Base-by-base conservation (phyloP, 768 basidiomycete genomes). In the Hypholoma sublateritium region DNA sequence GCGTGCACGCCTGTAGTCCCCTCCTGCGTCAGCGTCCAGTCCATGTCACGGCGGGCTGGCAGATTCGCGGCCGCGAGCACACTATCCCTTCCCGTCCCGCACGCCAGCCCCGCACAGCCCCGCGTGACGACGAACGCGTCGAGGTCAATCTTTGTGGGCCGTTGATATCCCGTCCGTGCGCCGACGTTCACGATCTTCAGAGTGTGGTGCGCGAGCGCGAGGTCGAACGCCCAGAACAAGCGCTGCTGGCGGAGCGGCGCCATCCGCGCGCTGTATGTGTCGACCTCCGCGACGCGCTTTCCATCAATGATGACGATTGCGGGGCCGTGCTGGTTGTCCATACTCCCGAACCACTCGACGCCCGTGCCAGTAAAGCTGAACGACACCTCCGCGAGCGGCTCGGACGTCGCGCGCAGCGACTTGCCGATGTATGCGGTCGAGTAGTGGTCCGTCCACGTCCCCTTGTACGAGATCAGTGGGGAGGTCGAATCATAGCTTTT, bases 1-100 rank as follows among this genome's bases (percentile, higher is more conserved):
- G 90, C 91, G 56, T 83, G 75, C 12, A 92, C 87, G 14, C 91
- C 91, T 13, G 88, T 91, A 16, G 81, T 77, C 13, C 91, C 91
- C 50, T 80, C 75, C 69, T 89, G 85, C 32, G 68, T 69, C 34
- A 92, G 67, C 14, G 77, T 76, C 91, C 91, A 93, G 17, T 1
- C 9, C 28, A 7, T 9, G 28, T 32, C 28, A 5, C 28, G 28
- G 28, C 28, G 28, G 28, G 28, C 28, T 5, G 9, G 28, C 28
- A 9, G 28, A 5, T 32, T 9, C 6, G 28, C 28, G 9, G 28
- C 6, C 9, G 28, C 5, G 28, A 32, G 28, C 28, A 32, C 28
- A 9, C 3, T 5, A 9, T 32, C 28, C 28, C 28, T 9, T 5
- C 28, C 28, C 2, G 28, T 6, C 28, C 28, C 28, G 28, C 28